Conservation (phyloP, 1,284 basidiomycete genomes). For the Amylostereum areolatum region DNA sequence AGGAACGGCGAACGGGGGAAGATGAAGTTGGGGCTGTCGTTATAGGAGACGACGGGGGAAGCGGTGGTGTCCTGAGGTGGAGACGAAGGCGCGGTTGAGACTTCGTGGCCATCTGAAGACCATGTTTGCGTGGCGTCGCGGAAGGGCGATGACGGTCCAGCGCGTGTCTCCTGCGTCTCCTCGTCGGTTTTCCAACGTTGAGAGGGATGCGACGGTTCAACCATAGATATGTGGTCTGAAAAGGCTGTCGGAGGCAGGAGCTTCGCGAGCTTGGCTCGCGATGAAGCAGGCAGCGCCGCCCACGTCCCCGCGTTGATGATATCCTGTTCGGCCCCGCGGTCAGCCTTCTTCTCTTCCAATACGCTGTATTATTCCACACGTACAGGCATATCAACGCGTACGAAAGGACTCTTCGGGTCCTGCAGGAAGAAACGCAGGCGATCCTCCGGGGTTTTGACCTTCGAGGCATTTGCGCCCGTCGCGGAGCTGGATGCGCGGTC, state of each 20-base stretch:
- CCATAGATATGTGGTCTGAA: slow-evolving; percentile 24
- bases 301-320: slow-evolving; percentile 46
- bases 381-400: slow-evolving; percentile 45
- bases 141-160: too few relatives aligned
- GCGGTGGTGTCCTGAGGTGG: neutral
- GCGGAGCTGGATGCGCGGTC: too few relatives aligned
- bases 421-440: slow-evolving; percentile 30
- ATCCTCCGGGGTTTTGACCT: too few relatives aligned
- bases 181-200: too few relatives aligned
- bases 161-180: too few relatives aligned
- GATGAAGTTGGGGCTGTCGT: slow-evolving; percentile 1
- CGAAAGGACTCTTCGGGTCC: slow-evolving; percentile 45
- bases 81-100: too few relatives aligned
- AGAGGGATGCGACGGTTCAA: slow-evolving; percentile 39
- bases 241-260: slow-evolving; percentile 50
- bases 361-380: slow-evolving; percentile 21
- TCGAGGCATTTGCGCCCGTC: too few relatives aligned
- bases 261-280: slow-evolving; percentile 31
- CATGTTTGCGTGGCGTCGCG: too few relatives aligned
- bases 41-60: slow-evolving; percentile 16
- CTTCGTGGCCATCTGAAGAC: too few relatives aligned
- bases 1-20: neutral
- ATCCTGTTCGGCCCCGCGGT: slow-evolving; percentile 28
- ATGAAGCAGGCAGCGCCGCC: slow-evolving; percentile 40
- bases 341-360: neutral